Evolutionary conservation across 441 rosid species (phyloP).

Genomic region (Pelargonium australe): DNA sequence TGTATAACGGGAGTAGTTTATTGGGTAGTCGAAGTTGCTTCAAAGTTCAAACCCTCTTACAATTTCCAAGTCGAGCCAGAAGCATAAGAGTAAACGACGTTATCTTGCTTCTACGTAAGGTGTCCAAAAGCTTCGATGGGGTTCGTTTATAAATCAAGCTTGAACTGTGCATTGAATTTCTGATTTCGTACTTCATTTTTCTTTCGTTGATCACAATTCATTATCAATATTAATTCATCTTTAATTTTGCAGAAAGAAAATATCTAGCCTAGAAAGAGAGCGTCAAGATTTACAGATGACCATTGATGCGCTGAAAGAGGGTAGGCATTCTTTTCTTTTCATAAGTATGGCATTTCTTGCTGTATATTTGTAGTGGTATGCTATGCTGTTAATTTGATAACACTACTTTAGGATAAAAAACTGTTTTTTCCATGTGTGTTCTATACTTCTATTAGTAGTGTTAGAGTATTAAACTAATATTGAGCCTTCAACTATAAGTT

Average conservation of each 20-base stretch:
- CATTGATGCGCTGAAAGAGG: conserved; percentile 88
- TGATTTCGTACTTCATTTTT: conserved; percentile 12
- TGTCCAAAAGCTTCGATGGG: neutral
- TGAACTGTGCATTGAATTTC: conserved; percentile 9
- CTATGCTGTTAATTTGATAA: conserved; percentile 8
- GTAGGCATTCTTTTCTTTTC: conserved; percentile 26
- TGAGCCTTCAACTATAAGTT: too few relatives aligned
- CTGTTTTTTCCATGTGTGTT: too few relatives aligned
- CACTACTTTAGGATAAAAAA: neutral
- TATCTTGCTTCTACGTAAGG: neutral
- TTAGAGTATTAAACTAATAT: too few relatives aligned
- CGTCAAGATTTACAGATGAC: conserved; percentile 83
- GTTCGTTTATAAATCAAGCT: neutral
- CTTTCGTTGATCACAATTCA: neutral
- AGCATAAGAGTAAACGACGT: neutral
- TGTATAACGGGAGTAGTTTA: neutral
- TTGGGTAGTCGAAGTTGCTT: neutral
- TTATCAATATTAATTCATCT: conserved; percentile 13
- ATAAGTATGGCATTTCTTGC: neutral
- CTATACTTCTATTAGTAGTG: too few relatives aligned
- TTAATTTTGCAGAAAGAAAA: conserved; percentile 63
- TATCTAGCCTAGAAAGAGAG: conserved; percentile 75
- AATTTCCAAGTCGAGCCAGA: neutral
- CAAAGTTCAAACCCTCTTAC: neutral
- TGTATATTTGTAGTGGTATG: neutral